Conservation (phyloP, 1,139 yeast species). For the Hyphopichia fennica region DNA sequence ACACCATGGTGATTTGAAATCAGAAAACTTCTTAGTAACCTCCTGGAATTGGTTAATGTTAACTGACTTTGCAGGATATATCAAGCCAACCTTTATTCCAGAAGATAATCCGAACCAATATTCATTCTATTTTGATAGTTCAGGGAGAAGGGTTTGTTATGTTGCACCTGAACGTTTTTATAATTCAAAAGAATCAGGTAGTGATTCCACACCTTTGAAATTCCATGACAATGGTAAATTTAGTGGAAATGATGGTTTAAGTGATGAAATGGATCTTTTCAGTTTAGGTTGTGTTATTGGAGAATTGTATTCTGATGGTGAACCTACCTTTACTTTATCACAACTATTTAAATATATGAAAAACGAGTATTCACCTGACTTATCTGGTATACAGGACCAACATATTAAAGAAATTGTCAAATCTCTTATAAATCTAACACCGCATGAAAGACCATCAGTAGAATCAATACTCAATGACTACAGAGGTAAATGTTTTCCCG, state of each 20-base stretch:
- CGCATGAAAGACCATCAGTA: slow-evolving; percentile 59
- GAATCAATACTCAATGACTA: slow-evolving; percentile 51
- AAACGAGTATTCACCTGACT: slow-evolving; percentile 63
- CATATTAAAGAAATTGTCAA: slow-evolving; percentile 53
- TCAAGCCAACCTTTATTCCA: slow-evolving; percentile 82
- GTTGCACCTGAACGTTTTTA: slow-evolving; percentile 92
- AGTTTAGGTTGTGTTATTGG: slow-evolving; percentile 91
- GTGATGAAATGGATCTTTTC: slow-evolving; percentile 81
- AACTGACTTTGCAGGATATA: slow-evolving; percentile 76
- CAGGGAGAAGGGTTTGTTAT: slow-evolving; percentile 83
- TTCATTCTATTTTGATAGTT: slow-evolving; percentile 88
- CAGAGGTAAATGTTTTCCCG: slow-evolving; percentile 61
- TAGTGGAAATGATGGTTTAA: slow-evolving; percentile 35
- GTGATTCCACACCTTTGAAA: slow-evolving; percentile 11
- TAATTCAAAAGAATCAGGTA: slow-evolving; percentile 18
- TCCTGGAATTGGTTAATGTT: slow-evolving; percentile 87
- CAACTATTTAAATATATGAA: slow-evolving; percentile 81
- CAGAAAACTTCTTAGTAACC: slow-evolving; percentile 84
- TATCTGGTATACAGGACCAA: slow-evolving; percentile 53
- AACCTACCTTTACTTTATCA: slow-evolving; percentile 81
- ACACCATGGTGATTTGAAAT: slow-evolving; percentile 87
- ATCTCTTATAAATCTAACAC: slow-evolving; percentile 65
- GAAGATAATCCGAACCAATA: slow-evolving; percentile 95
- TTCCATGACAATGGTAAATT: slow-evolving; percentile 30
- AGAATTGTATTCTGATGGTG: slow-evolving; percentile 83